A percentile compares a stretch with the other conserved stretches of the same genome.
Evolutionary conservation across 495 filamentous ascomycete genomes (phyloP).

Genomic region (Xylaria castorea): DNA sequence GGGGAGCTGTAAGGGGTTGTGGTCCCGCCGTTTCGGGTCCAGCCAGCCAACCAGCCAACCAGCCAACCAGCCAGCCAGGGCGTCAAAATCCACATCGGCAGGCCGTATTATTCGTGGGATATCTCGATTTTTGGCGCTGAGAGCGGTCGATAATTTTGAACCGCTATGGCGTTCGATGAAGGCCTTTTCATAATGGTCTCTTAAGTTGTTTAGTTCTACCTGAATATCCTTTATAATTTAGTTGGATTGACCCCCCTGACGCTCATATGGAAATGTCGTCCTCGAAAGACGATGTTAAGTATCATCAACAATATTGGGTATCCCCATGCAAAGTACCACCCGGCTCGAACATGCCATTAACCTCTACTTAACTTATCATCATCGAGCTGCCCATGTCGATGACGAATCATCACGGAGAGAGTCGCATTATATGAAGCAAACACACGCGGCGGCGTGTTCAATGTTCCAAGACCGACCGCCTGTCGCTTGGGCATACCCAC

Average conservation of each 20-base stretch:
- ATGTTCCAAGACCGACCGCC: not conserved
- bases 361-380: no score
- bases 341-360: not conserved
- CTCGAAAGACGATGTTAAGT: not conserved
- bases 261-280: not conserved
- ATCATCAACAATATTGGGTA: not conserved
- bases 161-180: not conserved
- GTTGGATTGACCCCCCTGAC: not conserved
- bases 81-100: constrained; percentile 24
- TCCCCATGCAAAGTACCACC: not conserved
- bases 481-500: constrained; percentile 11
- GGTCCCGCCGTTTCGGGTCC: constrained; percentile 22
- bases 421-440: not conserved
- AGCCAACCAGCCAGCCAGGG: no score
- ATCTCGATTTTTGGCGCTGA: constrained; percentile 19
- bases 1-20: not conserved
- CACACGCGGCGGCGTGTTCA: not conserved
- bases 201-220: not conserved
- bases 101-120: constrained; percentile 18
- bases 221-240: not conserved
- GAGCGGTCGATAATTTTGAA: not conserved
- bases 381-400: not conserved
- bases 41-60: no score
- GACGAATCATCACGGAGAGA: constrained; percentile 1
- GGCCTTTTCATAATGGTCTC: not conserved